These are phyloP conservation scores for Rhizoclosmatium sp. DNA, from an alignment of 192 early-diverging fungal genomes.

Conservation along the genomic window DNA sequence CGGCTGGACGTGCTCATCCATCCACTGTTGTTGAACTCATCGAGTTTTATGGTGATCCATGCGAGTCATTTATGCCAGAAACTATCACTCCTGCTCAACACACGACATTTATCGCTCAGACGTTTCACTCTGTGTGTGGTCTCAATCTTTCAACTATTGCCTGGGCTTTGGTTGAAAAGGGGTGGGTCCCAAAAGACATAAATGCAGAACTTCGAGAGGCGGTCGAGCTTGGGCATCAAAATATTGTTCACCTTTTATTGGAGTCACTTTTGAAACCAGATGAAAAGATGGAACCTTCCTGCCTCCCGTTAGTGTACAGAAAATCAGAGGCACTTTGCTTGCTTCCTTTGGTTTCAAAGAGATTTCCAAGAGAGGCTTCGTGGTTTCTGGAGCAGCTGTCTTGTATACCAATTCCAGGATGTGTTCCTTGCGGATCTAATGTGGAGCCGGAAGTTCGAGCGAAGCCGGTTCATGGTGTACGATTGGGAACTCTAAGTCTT, in stretches of 20 bases:
- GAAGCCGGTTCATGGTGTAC: conserved; percentile 45
- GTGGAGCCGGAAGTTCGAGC: conserved; percentile 46
- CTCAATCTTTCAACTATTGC: conserved; percentile 49
- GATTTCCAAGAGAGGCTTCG: conserved; percentile 50
- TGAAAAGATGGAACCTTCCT: conserved; percentile 38
- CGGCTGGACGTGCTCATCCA: conserved; percentile 38
- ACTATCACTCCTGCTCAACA: conserved; percentile 37
- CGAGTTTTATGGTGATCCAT: conserved; percentile 46
- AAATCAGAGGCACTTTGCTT: conserved; percentile 43
- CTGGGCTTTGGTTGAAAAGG: conserved; percentile 43
- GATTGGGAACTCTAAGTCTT: conserved; percentile 42
- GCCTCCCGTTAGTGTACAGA: conserved; percentile 47
- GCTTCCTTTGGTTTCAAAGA: conserved; percentile 43
- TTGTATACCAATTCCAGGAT: conserved; percentile 49
- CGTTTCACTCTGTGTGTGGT: conserved; percentile 44
- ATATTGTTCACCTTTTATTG: conserved; percentile 49
- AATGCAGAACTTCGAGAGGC: conserved; percentile 33
- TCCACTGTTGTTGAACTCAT: conserved; percentile 42
- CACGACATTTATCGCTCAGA: conserved; percentile 36
- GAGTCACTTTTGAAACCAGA: conserved; percentile 50
- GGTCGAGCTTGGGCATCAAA: conserved; percentile 50
- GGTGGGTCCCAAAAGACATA: conserved; percentile 47
- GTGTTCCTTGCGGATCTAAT: conserved; percentile 43
- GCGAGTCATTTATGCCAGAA: conserved; percentile 29
- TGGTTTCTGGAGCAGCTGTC: conserved; percentile 55